A percentile compares a stretch with the other conserved stretches of the same genome.
These are phyloP conservation scores for Heliamphora pulchella DNA, from an alignment of 179 eudicot species.

Conservation along the genomic window DNA sequence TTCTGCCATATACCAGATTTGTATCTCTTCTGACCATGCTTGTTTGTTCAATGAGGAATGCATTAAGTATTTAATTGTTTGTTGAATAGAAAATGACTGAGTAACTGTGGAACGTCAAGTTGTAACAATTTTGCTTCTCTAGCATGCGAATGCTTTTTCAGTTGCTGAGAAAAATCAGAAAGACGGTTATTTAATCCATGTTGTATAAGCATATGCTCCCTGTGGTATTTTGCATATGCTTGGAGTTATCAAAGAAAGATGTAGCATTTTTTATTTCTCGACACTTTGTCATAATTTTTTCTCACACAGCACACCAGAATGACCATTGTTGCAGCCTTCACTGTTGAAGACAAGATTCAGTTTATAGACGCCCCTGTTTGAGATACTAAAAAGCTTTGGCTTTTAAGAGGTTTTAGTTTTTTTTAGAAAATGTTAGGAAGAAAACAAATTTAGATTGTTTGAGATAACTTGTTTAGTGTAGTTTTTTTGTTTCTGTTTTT, in stretches of 20 bases:
- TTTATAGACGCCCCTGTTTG: background rate
- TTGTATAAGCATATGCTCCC: background rate
- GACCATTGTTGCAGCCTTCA: background rate
- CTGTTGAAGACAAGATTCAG: background rate
- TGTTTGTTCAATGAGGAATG: too few relatives aligned
- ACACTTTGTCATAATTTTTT: background rate
- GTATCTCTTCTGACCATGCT: background rate
- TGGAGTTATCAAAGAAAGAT: background rate
- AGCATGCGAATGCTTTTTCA: background rate
- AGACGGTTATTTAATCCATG: background rate
- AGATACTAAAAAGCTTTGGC: too few relatives aligned
- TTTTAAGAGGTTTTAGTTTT: too few relatives aligned
- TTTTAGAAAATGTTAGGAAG: too few relatives aligned
- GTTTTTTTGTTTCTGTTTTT: too few relatives aligned
- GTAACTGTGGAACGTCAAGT: slow-evolving; percentile 6
- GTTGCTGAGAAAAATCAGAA: background rate
- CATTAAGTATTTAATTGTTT: background rate
- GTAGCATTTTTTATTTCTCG: background rate
- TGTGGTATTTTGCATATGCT: background rate
- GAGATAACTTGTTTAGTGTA: too few relatives aligned
- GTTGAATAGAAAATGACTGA: background rate
- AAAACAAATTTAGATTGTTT: too few relatives aligned
- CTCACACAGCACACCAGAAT: background rate
- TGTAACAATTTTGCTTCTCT: background rate
- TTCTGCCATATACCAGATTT: background rate